phyloP scores from a whole-genome alignment of 371 early-diverging fungal species.

The Sporodiniella umbellata region DNA sequence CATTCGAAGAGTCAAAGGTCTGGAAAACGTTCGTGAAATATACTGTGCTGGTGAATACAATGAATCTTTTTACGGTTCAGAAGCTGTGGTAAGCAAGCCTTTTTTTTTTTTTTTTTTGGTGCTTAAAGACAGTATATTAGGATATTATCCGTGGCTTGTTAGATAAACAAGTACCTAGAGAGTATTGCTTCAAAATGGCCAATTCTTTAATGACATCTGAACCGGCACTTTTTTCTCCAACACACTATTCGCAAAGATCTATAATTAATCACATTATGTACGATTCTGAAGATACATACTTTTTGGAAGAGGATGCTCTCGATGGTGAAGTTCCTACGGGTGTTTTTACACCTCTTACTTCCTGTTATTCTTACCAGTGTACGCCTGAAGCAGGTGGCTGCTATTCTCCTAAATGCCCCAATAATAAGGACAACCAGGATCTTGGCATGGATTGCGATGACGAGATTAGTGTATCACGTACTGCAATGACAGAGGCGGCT shows the following conservation, averaged over 20 bases:
- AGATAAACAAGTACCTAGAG: conserved; percentile 17
- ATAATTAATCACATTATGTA: conserved; percentile 23
- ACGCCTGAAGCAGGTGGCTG: conserved; percentile 18
- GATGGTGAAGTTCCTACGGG: conserved; percentile 20
- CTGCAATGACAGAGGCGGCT: background rate
- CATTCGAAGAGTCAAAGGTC: conserved; percentile 14
- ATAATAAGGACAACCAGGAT: conserved; percentile 9
- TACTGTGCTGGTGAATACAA: conserved; percentile 35
- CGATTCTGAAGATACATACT: conserved; percentile 33
- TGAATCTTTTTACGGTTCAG: conserved; percentile 32
- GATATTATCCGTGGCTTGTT: conserved; percentile 19
- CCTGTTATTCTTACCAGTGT: conserved; percentile 25
- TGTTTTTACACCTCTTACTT: conserved; percentile 20
- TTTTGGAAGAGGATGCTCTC: conserved; percentile 23
- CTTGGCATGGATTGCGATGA: conserved; percentile 7
- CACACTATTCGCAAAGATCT: conserved; percentile 28
- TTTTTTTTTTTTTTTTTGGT: background rate
- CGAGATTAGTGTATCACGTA: conserved; percentile 5
- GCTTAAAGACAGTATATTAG: conserved; percentile 1
- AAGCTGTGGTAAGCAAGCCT: conserved; percentile 23
- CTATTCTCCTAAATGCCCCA: conserved; percentile 26
- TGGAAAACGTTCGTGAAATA: conserved; percentile 28
- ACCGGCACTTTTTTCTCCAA: conserved; percentile 28
- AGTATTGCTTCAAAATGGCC: conserved; percentile 19
- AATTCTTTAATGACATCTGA: conserved; percentile 21